Conservation (phyloP, 495 filamentous ascomycete genomes). For the Hypoxylon lienhwacheense region DNA sequence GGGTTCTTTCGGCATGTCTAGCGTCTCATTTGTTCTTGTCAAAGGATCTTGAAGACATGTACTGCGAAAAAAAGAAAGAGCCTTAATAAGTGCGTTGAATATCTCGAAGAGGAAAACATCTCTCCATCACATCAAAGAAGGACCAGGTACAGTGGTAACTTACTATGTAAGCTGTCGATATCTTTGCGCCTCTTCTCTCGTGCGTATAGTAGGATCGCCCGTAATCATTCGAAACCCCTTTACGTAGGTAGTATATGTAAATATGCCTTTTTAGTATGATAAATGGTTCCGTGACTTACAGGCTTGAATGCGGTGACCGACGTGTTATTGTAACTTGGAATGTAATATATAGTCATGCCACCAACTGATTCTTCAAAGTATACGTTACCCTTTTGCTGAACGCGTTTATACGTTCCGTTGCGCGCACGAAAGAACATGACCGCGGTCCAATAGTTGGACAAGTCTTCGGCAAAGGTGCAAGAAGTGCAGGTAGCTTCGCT, state of each 20-base stretch:
- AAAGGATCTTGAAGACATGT: slow-evolving; percentile 39
- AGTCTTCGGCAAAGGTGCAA: slow-evolving; percentile 42
- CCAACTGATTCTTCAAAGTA: slow-evolving; percentile 42
- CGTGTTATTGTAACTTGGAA: slow-evolving; percentile 40
- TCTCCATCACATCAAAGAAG: neutral
- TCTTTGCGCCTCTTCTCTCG: slow-evolving; percentile 30
- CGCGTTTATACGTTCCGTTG: slow-evolving; percentile 41
- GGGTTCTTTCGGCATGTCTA: slow-evolving; percentile 34
- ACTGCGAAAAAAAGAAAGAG: slow-evolving; percentile 2
- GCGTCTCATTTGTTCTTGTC: slow-evolving; percentile 35
- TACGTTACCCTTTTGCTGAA: slow-evolving; percentile 41
- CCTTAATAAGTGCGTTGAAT: neutral
- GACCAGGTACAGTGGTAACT: too few species aligned
- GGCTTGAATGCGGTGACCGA: slow-evolving; percentile 43
- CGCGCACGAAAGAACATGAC: slow-evolving; percentile 40
- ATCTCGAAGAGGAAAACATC: neutral
- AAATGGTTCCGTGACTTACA: slow-evolving; percentile 20
- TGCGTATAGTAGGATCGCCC: slow-evolving; percentile 35
- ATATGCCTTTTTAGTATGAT: neutral
- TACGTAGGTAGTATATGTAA: neutral
- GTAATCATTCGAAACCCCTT: slow-evolving; percentile 42
- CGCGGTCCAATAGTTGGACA: slow-evolving; percentile 47
- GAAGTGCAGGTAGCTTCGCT: slow-evolving; percentile 39
- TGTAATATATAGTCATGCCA: slow-evolving; percentile 48
- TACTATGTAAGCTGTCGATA: slow-evolving; percentile 41